Evolutionary conservation across 2,329 filamentous ascomycete genomes (phyloP).

Genomic region (Geosmithia flava): DNA sequence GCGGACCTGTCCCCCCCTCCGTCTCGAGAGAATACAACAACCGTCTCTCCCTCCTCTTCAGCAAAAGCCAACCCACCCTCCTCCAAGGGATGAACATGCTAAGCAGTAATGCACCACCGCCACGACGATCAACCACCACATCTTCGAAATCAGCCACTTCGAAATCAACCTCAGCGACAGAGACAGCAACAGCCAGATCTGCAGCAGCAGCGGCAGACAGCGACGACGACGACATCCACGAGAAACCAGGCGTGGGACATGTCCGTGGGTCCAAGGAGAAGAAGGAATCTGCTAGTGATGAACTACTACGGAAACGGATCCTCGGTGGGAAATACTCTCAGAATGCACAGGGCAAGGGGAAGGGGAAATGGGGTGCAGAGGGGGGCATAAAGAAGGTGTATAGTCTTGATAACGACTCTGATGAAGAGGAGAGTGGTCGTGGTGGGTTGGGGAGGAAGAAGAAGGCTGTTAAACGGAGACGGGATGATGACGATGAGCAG

Average conservation of each 20-base stretch:
- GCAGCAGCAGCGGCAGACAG: not conserved
- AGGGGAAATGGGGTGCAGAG: constrained; percentile 15
- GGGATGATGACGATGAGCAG: not conserved
- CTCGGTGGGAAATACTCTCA: constrained; percentile 11
- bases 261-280: constrained; percentile 12
- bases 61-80: constrained; percentile 20
- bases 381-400: constrained; percentile 5
- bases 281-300: constrained; percentile 9
- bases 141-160: constrained; percentile 1
- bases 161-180: not conserved
- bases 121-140: constrained; percentile 2
- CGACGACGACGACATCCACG: constrained; percentile 13
- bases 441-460: constrained; percentile 25
- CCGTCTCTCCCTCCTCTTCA: constrained; percentile 23
- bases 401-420: constrained; percentile 3
- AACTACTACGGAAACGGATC: constrained; percentile 16
- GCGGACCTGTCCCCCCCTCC: not conserved
- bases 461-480: constrained; percentile 10
- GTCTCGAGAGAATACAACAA: constrained; percentile 17
- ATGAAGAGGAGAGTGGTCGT: constrained; percentile 15
- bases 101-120: constrained; percentile 4
- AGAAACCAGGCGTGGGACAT: constrained; percentile 24
- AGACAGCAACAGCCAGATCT: not conserved
- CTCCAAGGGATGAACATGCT: constrained; percentile 15
- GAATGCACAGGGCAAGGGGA: constrained; percentile 16